Base-by-base conservation (phyloP, 208 protist genomes). In the Trypanosoma vivax region DNA sequence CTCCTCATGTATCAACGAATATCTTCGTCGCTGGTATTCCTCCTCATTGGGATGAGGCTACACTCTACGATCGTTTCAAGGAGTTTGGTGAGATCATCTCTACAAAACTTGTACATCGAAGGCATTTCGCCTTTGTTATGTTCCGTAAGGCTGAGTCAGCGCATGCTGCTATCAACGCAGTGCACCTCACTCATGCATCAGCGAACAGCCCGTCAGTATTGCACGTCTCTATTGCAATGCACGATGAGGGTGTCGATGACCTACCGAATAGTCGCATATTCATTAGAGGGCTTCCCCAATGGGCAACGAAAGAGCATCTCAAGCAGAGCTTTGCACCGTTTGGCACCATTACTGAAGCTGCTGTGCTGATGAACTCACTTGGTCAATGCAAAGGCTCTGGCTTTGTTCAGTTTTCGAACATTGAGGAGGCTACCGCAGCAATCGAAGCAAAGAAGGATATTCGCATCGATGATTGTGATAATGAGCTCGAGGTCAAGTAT, bases 311-410 rank as follows among this genome's bases (percentile, higher is more conserved):
- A 55, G 87, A 90, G 34, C 81, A 94, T 59, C 50, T 94, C 7
- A 60, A 57, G 14, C 72, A 87, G 40, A 70, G 60, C 21, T 94
- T 94, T 57, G 43, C 66, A 1, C 54, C 48, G 0, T 91, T 75
- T 69, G 87, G 87, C 11, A 73, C 25, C 24, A 84, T 91, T 50
- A 45, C 66, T 27, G 77, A 90, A 31, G 76, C 73, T 28, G 82
- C 78, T 1, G 81, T 94, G 6, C 43, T 94, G n/a, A 89, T 88
- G 65, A 91, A 91, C 39, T 65, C 73, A n/a, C 61, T 83, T 21
- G 87, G 87, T n/a, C 87, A 94, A 58, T 94, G 87, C 60, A 94
- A 94, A 60, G 87, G 87, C 2, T 90, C 83, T 23, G 87, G 87
- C 4, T 94, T 94, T 66, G 87, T 91, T 14, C 83, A 90, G 60